Percentiles rank a stretch among this genome's conserved stretches.
phyloP scores from a whole-genome alignment of 805 yeast genomes.

The Jamesozyma spencerorum region DNA sequence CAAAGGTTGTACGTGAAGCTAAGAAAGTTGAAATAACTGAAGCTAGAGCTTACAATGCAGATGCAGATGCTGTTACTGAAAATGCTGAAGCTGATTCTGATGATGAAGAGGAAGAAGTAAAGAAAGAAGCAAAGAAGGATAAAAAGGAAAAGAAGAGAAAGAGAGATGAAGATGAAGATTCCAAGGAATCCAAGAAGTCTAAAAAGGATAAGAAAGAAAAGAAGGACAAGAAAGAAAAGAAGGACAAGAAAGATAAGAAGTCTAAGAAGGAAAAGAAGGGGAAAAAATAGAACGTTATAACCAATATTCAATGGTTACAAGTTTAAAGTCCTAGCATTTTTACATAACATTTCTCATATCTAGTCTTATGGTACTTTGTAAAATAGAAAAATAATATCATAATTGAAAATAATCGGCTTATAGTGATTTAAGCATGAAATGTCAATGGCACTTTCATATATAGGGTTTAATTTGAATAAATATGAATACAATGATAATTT shows the following conservation, averaged over 20 bases:
- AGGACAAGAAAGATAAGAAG: constrained; percentile 22
- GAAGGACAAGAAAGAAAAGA: constrained; percentile 27
- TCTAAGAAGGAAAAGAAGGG: constrained; percentile 31
- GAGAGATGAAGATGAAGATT: constrained; percentile 26
- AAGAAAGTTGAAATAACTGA: constrained; percentile 81
- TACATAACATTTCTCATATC: constrained; percentile 1
- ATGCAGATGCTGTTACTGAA: constrained; percentile 67
- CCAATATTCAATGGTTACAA: too few species aligned
- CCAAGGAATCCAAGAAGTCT: constrained; percentile 28
- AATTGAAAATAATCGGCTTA: background rate
- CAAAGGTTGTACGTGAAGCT: constrained; percentile 71
- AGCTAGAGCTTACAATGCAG: constrained; percentile 84
- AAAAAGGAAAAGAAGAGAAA: constrained; percentile 47
- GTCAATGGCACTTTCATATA: too few species aligned
- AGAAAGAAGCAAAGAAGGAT: constrained; percentile 87
- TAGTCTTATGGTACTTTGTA: constrained; percentile 3
- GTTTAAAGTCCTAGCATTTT: constrained; percentile 1
- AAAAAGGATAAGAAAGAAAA: constrained; percentile 92
- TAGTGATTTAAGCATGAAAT: too few species aligned
- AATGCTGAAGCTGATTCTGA: constrained; percentile 43
- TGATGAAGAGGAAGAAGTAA: constrained; percentile 31
- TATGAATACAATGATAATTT: too few species aligned
- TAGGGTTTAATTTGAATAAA: too few species aligned
- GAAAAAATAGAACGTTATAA: constrained; percentile 29
- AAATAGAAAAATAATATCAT: constrained; percentile 1